These are phyloP conservation scores for Leccinum incarnatum DNA, from an alignment of 768 basidiomycete species.

Conservation along the genomic window DNA sequence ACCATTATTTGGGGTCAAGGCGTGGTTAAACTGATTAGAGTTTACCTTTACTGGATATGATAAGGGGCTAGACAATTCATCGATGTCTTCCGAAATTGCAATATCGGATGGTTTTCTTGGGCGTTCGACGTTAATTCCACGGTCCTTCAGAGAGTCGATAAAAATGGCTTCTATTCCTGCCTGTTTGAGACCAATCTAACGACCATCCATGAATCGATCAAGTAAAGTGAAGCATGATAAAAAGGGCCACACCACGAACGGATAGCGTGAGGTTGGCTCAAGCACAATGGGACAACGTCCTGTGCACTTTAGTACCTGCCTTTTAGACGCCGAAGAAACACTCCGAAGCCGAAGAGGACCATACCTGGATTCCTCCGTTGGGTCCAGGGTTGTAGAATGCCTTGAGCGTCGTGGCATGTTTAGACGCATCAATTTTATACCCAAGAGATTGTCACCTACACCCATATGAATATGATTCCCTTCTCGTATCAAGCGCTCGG, in stretches of 20 bases:
- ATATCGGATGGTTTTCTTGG: not conserved
- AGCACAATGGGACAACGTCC: not conserved
- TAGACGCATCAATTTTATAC: not conserved
- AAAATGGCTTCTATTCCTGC: not conserved
- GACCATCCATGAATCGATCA: not conserved
- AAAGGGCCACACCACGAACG: not conserved
- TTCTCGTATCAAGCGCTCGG: not conserved
- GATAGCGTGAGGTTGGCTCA: not conserved
- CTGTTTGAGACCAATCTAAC: not conserved
- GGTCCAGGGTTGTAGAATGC: not conserved
- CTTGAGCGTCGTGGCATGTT: not conserved
- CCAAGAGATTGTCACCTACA: not conserved
- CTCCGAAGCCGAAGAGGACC: not conserved
- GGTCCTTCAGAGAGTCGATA: not conserved
- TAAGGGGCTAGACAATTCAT: not conserved
- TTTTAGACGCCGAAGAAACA: not conserved
- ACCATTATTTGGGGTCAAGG: not conserved
- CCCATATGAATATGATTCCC: not conserved
- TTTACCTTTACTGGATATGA: not conserved
- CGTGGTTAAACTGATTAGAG: not conserved
- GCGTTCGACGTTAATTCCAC: not conserved
- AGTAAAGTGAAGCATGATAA: not conserved
- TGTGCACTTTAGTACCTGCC: not conserved
- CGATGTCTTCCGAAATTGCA: not conserved
- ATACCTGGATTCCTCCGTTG: not conserved